phyloP scores from a whole-genome alignment of 1,284 basidiomycete species.

The Sanghuangporus baumii region DNA sequence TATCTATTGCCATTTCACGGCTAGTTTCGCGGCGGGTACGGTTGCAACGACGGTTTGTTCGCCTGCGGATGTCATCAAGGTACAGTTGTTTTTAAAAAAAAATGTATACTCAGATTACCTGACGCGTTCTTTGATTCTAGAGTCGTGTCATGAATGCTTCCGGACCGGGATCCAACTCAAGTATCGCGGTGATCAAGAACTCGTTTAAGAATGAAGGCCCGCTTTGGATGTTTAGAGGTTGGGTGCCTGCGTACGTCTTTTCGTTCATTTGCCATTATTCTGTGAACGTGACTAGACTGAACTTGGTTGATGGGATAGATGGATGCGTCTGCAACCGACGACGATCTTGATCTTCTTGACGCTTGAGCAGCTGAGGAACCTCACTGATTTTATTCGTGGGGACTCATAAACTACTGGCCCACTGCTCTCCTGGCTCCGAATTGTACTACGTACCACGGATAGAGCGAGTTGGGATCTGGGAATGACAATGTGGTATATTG shows the following conservation, averaged over 20 bases:
- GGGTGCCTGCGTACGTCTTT: constrained; percentile 56
- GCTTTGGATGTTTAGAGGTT: constrained; percentile 92
- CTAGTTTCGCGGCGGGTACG: constrained; percentile 84
- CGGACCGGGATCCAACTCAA: constrained; percentile 71
- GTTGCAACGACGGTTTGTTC: constrained; percentile 93
- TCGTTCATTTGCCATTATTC: not conserved
- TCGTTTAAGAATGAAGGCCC: constrained; percentile 78
- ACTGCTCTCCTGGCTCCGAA: too few relatives aligned
- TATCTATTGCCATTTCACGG: constrained; percentile 76
- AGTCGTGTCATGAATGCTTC: constrained; percentile 88
- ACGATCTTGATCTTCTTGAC: constrained; percentile 83
- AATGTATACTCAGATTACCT: not conserved
- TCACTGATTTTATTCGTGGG: constrained; percentile 47
- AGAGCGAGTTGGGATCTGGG: too few relatives aligned
- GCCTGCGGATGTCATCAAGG: constrained; percentile 88
- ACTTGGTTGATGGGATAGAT: constrained; percentile 27
- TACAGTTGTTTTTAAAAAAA: constrained; percentile 24
- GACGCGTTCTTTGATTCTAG: constrained; percentile 25
- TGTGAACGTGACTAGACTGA: not conserved
- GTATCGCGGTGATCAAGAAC: constrained; percentile 61
- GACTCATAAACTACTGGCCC: not conserved
- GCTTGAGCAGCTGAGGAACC: constrained; percentile 70
- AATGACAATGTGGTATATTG: too few relatives aligned
- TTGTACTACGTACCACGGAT: too few relatives aligned
- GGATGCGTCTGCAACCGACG: constrained; percentile 81